Evolutionary conservation across 2,329 filamentous ascomycete species (phyloP), one percentile per base, ranked within the genome.

Genomic region (Phialophora chinensis): DNA sequence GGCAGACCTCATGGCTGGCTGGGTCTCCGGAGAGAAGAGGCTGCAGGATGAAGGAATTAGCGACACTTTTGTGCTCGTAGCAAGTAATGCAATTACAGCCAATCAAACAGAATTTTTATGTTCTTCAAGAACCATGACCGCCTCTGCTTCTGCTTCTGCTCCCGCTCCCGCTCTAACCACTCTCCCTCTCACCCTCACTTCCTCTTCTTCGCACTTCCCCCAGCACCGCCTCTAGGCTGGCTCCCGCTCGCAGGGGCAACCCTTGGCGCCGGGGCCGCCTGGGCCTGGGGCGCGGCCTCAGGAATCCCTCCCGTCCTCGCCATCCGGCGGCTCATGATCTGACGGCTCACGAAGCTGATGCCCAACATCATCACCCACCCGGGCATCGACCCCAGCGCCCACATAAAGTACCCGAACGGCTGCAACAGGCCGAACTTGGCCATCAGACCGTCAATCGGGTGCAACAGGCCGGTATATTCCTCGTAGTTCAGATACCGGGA

Each of bases 361-460:
- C 81, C 76, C 69, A 90, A 83, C 87, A 90, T 89, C 69, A 88
- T 84, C 65, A 85, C 73, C 87, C 87, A 90, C 72, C 84, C 87
- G 2, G 87, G 87, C 71, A 89, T 81, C 76, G 82, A 80, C 38
- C 82, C 79, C 74, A 89, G 83, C 33, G 74, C 83, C 75, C 81
- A 88, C 62, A 88, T 80, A 52, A 81, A 74, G 70, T 87, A 88
- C 6, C 83, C 87, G 42, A 87, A 74, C 17, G 84, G 83, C 62
- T 87, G 75, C 50, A 79, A 81, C 59, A 89, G 76, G 49, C 81
- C 79, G 72, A 81, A 81, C 76, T 87, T 75, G 58, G 84, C 83
- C 53, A 89, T 75, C 69, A 75, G 77, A 54, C 87, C 85, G 74
- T 88, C 85, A 69, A 87, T 86, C 8, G 87, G 87, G 76, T 90